phyloP scores from a whole-genome alignment of 2,329 filamentous ascomycete genomes.

The Daldinia eschscholtzii region DNA sequence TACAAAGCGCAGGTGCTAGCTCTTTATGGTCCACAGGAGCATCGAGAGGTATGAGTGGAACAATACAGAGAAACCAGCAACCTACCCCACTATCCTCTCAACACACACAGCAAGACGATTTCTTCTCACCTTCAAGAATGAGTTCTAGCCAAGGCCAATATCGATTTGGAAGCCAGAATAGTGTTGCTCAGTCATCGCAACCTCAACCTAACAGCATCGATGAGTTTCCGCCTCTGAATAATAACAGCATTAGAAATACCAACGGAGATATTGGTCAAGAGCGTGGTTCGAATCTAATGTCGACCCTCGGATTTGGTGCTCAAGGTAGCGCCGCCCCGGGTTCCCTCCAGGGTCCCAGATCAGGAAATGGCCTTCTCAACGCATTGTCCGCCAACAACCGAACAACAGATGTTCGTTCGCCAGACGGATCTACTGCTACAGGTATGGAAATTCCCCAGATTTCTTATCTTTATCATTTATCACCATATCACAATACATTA shows the following conservation, averaged over 20 bases:
- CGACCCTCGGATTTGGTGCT: conserved; percentile 66
- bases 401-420: conserved; percentile 63
- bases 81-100: conserved; percentile 65
- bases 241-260: conserved; percentile 57
- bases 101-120: conserved; percentile 63
- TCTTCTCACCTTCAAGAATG: conserved; percentile 58
- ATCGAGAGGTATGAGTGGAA: conserved; percentile 62
- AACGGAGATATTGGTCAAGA: conserved; percentile 71
- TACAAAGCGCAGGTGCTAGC: conserved; percentile 62
- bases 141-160: conserved; percentile 62
- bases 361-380: conserved; percentile 72
- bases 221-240: conserved; percentile 72
- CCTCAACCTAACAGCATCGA: conserved; percentile 64
- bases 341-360: conserved; percentile 58
- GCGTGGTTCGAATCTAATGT: conserved; percentile 64
- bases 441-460: conserved; percentile 47
- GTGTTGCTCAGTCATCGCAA: conserved; percentile 59
- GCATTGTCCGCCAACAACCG: conserved; percentile 72
- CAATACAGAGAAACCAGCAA: conserved; percentile 65
- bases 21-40: conserved; percentile 68
- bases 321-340: conserved; percentile 58
- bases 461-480: not conserved
- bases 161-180: conserved; percentile 65
- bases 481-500: conserved; percentile 38
- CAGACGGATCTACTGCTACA: conserved; percentile 58